Conservation (phyloP, 2,329 filamentous ascomycete genomes). For the Periconia sp. region DNA sequence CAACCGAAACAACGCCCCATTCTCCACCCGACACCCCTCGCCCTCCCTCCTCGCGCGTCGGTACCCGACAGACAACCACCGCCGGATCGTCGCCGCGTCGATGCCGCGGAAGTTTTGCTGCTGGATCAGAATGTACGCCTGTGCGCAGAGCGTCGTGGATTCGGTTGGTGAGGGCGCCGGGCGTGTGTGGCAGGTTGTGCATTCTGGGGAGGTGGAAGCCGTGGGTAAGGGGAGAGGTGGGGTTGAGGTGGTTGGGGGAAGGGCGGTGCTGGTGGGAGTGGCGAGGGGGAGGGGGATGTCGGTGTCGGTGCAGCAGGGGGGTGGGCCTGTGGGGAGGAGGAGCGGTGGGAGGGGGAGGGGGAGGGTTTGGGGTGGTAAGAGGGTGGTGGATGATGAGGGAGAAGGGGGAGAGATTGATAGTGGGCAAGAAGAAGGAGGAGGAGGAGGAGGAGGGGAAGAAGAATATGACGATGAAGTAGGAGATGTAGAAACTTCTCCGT, state of each 20-base stretch:
- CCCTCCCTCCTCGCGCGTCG: constrained; percentile 27
- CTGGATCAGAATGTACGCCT: constrained; percentile 36
- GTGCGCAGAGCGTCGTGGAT: constrained; percentile 37
- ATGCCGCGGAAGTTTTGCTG: constrained; percentile 39
- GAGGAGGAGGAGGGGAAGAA: no score
- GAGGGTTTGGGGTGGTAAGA: no score
- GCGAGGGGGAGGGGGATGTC: neutral
- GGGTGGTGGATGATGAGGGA: neutral
- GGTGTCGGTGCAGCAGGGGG: constrained; percentile 28
- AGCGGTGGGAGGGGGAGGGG: constrained; percentile 5
- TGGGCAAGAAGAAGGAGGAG: neutral
- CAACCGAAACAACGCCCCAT: constrained; percentile 34
- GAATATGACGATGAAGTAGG: neutral
- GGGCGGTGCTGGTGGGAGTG: neutral
- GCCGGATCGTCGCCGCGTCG: constrained; percentile 31
- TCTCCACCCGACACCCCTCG: constrained; percentile 40
- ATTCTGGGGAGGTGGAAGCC: constrained; percentile 24
- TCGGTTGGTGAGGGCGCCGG: constrained; percentile 30
- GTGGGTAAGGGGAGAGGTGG: neutral
- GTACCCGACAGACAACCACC: constrained; percentile 36
- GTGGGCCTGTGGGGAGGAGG: constrained; percentile 14
- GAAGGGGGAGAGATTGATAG: neutral
- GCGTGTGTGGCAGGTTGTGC: constrained; percentile 26
- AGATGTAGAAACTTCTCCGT: neutral
- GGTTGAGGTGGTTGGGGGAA: neutral